A percentile compares a stretch with the other conserved stretches of the same genome.
Conservation (phyloP, 2,329 filamentous ascomycete genomes). For the Hirsutella rhossiliensis region DNA sequence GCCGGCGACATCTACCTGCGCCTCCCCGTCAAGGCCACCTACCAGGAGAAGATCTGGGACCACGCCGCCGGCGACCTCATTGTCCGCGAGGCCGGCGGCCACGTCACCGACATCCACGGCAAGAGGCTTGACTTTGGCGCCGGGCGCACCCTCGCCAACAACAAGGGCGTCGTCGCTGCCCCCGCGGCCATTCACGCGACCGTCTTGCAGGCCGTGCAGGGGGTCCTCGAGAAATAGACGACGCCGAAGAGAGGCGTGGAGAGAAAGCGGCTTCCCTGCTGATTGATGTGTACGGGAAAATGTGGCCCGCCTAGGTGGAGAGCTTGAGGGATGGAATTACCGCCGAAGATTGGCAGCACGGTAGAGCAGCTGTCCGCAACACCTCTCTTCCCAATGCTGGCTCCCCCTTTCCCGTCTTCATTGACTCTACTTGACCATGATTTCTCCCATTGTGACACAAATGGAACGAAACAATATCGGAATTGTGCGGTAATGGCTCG, state of each 20-base stretch:
- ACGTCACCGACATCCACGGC: constrained; percentile 82
- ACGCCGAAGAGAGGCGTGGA: not conserved
- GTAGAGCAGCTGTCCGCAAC: too few species aligned
- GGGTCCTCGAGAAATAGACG: constrained; percentile 46
- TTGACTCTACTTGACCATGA: too few species aligned
- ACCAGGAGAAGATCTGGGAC: constrained; percentile 99
- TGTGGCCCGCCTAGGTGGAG: too few species aligned
- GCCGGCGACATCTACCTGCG: constrained; percentile 92
- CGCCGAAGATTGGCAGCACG: too few species aligned
- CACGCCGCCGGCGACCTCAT: constrained; percentile 93
- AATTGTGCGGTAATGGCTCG: not conserved
- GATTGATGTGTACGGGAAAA: too few species aligned
- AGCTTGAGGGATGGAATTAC: too few species aligned
- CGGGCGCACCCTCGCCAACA: constrained; percentile 74
- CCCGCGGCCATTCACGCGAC: constrained; percentile 62
- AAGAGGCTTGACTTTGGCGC: constrained; percentile 75
- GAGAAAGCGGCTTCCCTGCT: too few species aligned
- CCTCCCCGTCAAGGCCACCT: constrained; percentile 71
- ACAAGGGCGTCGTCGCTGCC: constrained; percentile 90
- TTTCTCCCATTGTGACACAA: too few species aligned
- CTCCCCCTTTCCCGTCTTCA: too few species aligned
- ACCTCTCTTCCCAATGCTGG: too few species aligned
- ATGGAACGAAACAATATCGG: not conserved
- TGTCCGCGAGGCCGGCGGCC: constrained; percentile 83
- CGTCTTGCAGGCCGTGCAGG: constrained; percentile 73